Conservation (phyloP, 129 eudicot genomes). For the Flaveria brownii region DNA sequence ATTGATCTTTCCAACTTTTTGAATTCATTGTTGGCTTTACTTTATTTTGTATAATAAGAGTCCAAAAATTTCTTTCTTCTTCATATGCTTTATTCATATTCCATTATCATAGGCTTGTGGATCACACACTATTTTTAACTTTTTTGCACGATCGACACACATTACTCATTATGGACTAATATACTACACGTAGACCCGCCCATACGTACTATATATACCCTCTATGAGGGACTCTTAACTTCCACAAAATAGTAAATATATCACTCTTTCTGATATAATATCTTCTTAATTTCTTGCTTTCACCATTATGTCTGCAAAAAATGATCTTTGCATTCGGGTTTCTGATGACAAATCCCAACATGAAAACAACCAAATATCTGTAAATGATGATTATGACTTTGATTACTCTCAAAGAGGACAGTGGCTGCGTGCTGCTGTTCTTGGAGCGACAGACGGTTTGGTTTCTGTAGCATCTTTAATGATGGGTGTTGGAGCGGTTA, state of each 20-base stretch:
- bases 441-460: conserved; percentile 49
- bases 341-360: conserved; percentile 10
- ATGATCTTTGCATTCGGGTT: conserved; percentile 23
- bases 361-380: neutral
- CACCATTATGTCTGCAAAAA: conserved; percentile 34
- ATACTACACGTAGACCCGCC: conserved; percentile 4
- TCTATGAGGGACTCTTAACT: conserved; percentile 16
- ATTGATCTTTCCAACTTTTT: neutral
- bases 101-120: conserved; percentile 34
- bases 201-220: conserved; percentile 27
- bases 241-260: conserved; percentile 22
- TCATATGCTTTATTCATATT: conserved; percentile 19
- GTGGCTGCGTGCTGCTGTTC: conserved; percentile 54
- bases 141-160: conserved; percentile 28
- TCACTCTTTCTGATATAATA: conserved; percentile 16
- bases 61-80: conserved; percentile 10
- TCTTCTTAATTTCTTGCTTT: conserved; percentile 5
- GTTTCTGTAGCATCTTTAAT: conserved; percentile 42
- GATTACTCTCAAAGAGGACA: conserved; percentile 43
- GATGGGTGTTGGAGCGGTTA: conserved; percentile 48
- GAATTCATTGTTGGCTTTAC: neutral
- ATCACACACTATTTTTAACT: conserved; percentile 37
- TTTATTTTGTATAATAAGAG: neutral
- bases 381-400: conserved; percentile 14
- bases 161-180: conserved; percentile 17